Evolutionary conservation across 495 filamentous ascomycete species (phyloP), one percentile per base, ranked within the genome.

Genomic region (Tuber borchii): DNA sequence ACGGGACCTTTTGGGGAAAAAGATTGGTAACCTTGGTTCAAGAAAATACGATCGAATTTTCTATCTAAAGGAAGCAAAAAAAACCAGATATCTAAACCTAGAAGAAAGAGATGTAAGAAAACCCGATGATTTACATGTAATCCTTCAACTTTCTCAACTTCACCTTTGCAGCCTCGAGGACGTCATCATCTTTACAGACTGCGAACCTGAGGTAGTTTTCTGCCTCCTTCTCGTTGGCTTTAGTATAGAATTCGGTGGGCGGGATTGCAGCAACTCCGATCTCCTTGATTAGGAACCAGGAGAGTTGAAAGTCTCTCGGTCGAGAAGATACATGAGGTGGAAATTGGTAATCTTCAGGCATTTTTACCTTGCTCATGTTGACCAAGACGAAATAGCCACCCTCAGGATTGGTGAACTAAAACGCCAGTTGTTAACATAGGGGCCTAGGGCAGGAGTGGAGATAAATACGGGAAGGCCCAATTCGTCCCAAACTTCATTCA

Each of bases 251-350:
- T 84, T 99, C 95, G 0, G 93, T 97, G 0, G 95, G 95, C 4
- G 95, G 95, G 77, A 99, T 99, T 2, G 94, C 93, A 9, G 95
- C 95, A 3, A 99, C 93, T 8, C 95, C 95, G 71, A 98, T 86
- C 86, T 98, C 95, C 84, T 93, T 93, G 83, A 99, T 99, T 78
- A 97, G 84, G 85, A 97, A 97, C 95, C 95, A 99, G 48, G 89
- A 88, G 44, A 99, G 87, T 86, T 96, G 91, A 86, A 97, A 99
- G 85, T 99, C 95, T 46, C 95, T 87, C 45, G 95, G 91, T 17
- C 95, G 89, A 72, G 87, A 89, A 40, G 91, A 90, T 9, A 99
- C 94, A 84, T 97, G 93, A 0, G 91, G 86, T 6, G 95, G 95
- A 87, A 97, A 97, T 0, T 90, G 87, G 83, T 97, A 97, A 81